These are phyloP conservation scores for Mimosa bimucronata DNA, from an alignment of 306 rosid species.

Conservation along the genomic window DNA sequence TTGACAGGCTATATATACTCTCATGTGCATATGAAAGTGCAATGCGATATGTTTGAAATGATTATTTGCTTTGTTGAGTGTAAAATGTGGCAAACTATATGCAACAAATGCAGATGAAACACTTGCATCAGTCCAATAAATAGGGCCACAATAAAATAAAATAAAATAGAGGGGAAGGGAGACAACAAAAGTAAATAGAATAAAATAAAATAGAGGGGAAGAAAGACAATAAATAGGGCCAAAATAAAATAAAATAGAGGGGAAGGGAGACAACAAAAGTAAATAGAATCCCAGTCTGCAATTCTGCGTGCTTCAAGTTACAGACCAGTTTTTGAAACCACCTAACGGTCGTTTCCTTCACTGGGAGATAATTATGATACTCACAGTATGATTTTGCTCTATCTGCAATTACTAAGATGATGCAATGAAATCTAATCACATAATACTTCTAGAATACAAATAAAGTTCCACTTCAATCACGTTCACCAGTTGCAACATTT, in stretches of 20 bases:
- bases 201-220: not conserved
- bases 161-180: not conserved
- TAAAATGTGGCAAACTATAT: not conserved
- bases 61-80: not conserved
- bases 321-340: not conserved
- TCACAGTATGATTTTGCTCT: not conserved
- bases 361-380: not conserved
- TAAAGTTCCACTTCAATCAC: not conserved
- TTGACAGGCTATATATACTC: not conserved
- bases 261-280: not conserved
- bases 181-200: not conserved
- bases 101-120: not conserved
- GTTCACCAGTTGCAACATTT: not conserved
- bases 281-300: not conserved
- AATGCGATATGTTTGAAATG: not conserved
- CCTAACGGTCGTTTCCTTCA: not conserved
- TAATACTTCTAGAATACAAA: not conserved
- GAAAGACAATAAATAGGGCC: not conserved
- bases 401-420: not conserved
- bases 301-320: not conserved
- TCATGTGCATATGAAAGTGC: not conserved
- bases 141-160: not conserved
- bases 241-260: not conserved
- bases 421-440: not conserved
- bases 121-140: not conserved